Conservation (phyloP, 352 stramenopile genomes). For the Phytophthora cryptogea region DNA sequence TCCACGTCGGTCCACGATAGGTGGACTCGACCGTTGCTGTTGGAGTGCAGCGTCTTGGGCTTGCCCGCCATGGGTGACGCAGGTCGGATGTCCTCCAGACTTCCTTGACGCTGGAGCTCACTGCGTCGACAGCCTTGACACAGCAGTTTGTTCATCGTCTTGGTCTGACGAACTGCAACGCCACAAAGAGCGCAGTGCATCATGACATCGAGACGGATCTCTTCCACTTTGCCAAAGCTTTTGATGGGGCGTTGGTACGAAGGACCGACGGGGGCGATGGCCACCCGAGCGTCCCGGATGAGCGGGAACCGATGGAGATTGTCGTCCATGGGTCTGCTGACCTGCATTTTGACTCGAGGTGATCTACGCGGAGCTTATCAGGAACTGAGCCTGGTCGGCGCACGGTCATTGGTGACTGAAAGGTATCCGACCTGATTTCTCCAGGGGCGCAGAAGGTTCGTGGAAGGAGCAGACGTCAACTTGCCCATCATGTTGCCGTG, state of each 20-base stretch:
- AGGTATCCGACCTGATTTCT: slow-evolving; percentile 24
- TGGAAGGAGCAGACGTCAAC: slow-evolving; percentile 1
- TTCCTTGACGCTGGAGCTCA: slow-evolving; percentile 12
- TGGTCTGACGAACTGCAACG: slow-evolving; percentile 3
- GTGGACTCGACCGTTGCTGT: slow-evolving; percentile 5
- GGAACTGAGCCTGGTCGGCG: slow-evolving; percentile 10
- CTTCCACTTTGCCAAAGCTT: slow-evolving; percentile 6
- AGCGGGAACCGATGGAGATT: slow-evolving; percentile 15
- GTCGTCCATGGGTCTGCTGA: slow-evolving; percentile 12
- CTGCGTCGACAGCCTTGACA: slow-evolving; percentile 21
- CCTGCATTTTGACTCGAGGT: slow-evolving; percentile 17
- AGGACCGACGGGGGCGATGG: slow-evolving; percentile 9
- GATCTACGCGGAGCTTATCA: slow-evolving; percentile 1
- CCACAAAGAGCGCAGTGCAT: slow-evolving; percentile 16
- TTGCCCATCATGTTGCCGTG: slow-evolving; percentile 3
- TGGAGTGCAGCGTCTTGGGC: slow-evolving; percentile 3
- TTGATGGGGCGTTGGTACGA: slow-evolving; percentile 10
- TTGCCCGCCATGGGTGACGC: slow-evolving; percentile 17
- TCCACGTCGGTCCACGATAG: slow-evolving; percentile 9
- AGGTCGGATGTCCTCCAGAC: slow-evolving; percentile 25
- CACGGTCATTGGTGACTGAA: slow-evolving; percentile 8
- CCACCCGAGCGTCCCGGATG: slow-evolving; percentile 1
- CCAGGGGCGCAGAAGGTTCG: slow-evolving; percentile 11
- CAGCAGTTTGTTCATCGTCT: slow-evolving; percentile 1
- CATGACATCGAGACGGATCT: slow-evolving; percentile 23